These are phyloP conservation scores for Bifiguratus adelaidae DNA, from an alignment of 192 early-diverging fungal species.

Conservation along the genomic window DNA sequence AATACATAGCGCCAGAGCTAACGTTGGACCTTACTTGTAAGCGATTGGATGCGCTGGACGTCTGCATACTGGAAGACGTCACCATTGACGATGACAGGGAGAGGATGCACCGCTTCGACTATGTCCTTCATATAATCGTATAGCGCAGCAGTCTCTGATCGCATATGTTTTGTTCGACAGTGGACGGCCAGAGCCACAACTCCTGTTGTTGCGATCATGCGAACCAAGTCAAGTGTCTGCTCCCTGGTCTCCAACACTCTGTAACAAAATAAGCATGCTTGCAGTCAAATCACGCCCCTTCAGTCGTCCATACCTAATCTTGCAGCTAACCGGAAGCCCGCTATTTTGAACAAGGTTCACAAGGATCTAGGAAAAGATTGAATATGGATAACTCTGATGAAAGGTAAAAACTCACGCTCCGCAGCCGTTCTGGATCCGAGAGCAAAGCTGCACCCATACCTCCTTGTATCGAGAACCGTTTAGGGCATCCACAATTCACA, in stretches of 20 bases:
- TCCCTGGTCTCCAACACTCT: slow-evolving; percentile 62
- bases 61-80: slow-evolving; percentile 66
- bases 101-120: slow-evolving; percentile 51
- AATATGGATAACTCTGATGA: neutral
- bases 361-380: slow-evolving; percentile 39
- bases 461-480: slow-evolving; percentile 85
- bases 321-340: slow-evolving; percentile 78
- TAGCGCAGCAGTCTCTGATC: slow-evolving; percentile 68
- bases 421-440: slow-evolving; percentile 70
- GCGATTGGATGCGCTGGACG: slow-evolving; percentile 44
- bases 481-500: slow-evolving; percentile 97
- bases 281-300: slow-evolving; percentile 3
- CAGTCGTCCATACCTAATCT: slow-evolving; percentile 48
- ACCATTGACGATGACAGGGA: slow-evolving; percentile 89
- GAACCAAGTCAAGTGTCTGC: slow-evolving; percentile 69
- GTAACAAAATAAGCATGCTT: slow-evolving; percentile 8
- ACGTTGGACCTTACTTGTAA: slow-evolving; percentile 26
- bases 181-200: slow-evolving; percentile 84
- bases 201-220: slow-evolving; percentile 76
- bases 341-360: slow-evolving; percentile 57
- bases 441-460: slow-evolving; percentile 94
- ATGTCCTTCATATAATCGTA: slow-evolving; percentile 77
- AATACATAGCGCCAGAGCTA: neutral
- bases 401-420: slow-evolving; percentile 24
- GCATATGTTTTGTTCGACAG: slow-evolving; percentile 67